A percentile compares a stretch with the other conserved stretches of the same genome.
Evolutionary conservation across 169 alveolate species (phyloP).

Genomic region (Eimeria necatrix): DNA sequence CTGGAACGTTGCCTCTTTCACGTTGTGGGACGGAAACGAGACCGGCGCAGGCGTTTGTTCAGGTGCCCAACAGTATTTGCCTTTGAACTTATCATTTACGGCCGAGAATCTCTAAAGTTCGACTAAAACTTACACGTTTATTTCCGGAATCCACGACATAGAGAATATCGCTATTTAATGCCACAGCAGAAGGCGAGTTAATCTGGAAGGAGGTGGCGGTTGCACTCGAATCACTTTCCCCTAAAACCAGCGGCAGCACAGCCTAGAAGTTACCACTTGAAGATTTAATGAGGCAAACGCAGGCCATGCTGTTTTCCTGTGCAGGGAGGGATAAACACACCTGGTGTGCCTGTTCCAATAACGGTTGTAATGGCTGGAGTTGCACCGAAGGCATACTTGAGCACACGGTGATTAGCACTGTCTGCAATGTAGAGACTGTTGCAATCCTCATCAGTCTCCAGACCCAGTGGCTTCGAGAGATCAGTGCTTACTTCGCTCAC

Average conservation of each 20-base stretch:
- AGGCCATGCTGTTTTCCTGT: background rate
- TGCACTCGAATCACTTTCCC: background rate
- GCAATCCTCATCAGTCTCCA: slow-evolving; percentile 52
- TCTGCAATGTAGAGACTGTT: slow-evolving; percentile 41
- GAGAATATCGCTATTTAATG: background rate
- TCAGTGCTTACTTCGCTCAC: slow-evolving; percentile 1
- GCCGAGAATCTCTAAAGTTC: no score
- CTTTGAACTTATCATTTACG: no score
- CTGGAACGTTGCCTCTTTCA: background rate
- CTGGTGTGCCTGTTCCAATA: slow-evolving; percentile 69
- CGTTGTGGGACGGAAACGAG: no score
- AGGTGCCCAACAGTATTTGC: no score
- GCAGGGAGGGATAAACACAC: background rate
- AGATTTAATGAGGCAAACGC: no score
- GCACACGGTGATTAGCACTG: slow-evolving; percentile 67
- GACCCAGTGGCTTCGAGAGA: slow-evolving; percentile 39
- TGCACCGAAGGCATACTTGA: slow-evolving; percentile 16
- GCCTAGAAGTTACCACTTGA: no score
- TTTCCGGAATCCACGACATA: slow-evolving; percentile 69
- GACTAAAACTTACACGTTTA: background rate
- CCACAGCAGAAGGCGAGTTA: slow-evolving; percentile 55
- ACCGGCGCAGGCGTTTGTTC: no score
- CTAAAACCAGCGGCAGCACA: background rate
- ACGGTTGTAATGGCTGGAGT: background rate
- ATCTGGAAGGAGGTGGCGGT: background rate